Percentiles rank a stretch among this genome's conserved stretches.
phyloP scores from a whole-genome alignment of 2,329 filamentous ascomycete species.

The Lojkania enalia region DNA sequence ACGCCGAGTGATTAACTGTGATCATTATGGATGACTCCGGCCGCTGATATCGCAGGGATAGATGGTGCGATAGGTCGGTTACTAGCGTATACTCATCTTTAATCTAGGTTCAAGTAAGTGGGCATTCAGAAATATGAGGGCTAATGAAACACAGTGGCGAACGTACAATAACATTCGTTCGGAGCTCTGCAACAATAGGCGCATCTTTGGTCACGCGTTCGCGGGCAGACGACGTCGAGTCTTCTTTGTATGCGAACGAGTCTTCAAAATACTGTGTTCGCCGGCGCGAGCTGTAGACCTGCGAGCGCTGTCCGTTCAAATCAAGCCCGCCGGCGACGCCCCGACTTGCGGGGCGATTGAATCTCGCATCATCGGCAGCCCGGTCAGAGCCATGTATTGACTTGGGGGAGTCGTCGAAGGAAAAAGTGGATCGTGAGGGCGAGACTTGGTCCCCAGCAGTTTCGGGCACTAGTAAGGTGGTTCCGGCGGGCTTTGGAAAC shows the following conservation, averaged over 20 bases:
- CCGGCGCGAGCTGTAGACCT: constrained; percentile 30
- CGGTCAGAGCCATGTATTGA: constrained; percentile 30
- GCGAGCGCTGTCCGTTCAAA: neutral
- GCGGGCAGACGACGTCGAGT: constrained; percentile 38
- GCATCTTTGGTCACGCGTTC: constrained; percentile 51
- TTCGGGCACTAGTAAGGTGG: constrained; percentile 35
- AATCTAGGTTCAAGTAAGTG: constrained; percentile 57
- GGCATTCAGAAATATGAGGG: constrained; percentile 5
- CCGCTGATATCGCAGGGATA: constrained; percentile 75
- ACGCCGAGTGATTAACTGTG: constrained; percentile 73
- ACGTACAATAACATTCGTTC: constrained; percentile 57
- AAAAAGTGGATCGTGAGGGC: constrained; percentile 43
- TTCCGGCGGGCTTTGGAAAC: constrained; percentile 41
- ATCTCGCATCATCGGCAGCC: constrained; percentile 16
- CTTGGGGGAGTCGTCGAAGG: constrained; percentile 40
- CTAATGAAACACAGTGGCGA: constrained; percentile 15
- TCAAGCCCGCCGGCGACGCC: constrained; percentile 23
- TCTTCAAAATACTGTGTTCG: constrained; percentile 45
- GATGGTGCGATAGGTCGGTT: constrained; percentile 70
- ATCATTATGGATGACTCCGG: constrained; percentile 75
- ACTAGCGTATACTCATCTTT: constrained; percentile 76
- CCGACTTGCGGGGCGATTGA: constrained; percentile 20
- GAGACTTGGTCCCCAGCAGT: constrained; percentile 33
- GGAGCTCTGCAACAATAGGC: constrained; percentile 53
- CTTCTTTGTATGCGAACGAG: constrained; percentile 44